Evolutionary conservation across 345 rosid species (phyloP).

Genomic region (Salix udensis): DNA sequence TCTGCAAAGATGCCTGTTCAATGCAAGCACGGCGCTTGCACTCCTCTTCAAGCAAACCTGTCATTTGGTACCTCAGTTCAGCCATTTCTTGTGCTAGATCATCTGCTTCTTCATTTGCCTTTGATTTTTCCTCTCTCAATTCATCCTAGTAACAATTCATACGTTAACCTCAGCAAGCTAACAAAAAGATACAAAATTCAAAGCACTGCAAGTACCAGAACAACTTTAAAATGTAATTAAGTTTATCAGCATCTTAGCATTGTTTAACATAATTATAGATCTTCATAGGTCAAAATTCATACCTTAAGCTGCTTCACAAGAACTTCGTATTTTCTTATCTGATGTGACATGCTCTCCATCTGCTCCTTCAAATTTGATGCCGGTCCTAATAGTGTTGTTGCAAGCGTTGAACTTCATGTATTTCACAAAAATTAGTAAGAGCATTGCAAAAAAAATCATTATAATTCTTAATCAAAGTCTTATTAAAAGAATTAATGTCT

Average conservation of each 20-base stretch:
- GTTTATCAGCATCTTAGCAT: not conserved
- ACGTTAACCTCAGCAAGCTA: constrained; percentile 11
- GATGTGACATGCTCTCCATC: constrained; percentile 42
- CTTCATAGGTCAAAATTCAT: constrained; percentile 10
- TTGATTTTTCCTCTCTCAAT: constrained; percentile 62
- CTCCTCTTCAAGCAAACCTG: constrained; percentile 84
- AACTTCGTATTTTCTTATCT: constrained; percentile 54
- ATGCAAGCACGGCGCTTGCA: constrained; percentile 72
- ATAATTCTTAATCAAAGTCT: not conserved
- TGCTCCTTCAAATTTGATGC: constrained; percentile 33
- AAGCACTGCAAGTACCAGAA: constrained; percentile 6
- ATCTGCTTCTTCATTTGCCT: constrained; percentile 87
- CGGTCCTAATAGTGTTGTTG: constrained; percentile 22
- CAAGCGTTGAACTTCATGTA: constrained; percentile 34
- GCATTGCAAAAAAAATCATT: constrained; percentile 1
- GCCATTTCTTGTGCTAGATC: constrained; percentile 97
- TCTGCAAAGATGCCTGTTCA: constrained; percentile 75
- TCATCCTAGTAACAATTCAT: constrained; percentile 46
- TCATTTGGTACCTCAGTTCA: constrained; percentile 83
- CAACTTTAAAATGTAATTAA: not conserved
- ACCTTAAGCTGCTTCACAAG: constrained; percentile 65
- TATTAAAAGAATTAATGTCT: not conserved
- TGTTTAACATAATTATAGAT: not conserved
- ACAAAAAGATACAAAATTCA: constrained; percentile 7
- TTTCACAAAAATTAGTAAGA: constrained; percentile 19